Percentiles rank a stretch among this genome's conserved stretches.
phyloP scores from a whole-genome alignment of 2,329 filamentous ascomycete species.

The Coleophoma eucalyptorum region DNA sequence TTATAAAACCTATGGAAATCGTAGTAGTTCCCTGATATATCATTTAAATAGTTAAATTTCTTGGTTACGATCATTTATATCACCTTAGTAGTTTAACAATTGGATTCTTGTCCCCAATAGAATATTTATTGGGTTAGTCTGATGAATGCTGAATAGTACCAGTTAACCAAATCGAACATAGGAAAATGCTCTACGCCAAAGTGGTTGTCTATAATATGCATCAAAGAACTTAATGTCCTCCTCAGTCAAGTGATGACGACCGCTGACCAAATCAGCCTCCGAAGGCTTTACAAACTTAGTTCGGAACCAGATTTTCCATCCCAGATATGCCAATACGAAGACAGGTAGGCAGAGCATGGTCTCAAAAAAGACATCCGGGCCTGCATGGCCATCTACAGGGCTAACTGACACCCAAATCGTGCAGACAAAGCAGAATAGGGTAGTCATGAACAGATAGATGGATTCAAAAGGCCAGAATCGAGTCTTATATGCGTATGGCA shows the following conservation, averaged over 20 bases:
- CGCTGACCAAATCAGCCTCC: background rate
- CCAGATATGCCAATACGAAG: background rate
- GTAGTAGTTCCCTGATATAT: too few species aligned
- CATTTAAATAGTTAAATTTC: too few species aligned
- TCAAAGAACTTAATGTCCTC: background rate
- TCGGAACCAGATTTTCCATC: background rate
- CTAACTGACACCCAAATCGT: background rate
- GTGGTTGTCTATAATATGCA: background rate
- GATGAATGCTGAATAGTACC: too few species aligned
- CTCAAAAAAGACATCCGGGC: background rate
- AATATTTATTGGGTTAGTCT: too few species aligned
- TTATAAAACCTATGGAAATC: too few species aligned
- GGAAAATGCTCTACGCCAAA: background rate
- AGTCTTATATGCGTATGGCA: background rate
- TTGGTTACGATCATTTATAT: too few species aligned
- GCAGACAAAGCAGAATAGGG: conserved; percentile 3
- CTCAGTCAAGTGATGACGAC: background rate
- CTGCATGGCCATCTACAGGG: background rate
- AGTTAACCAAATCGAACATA: background rate
- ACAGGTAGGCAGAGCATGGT: background rate
- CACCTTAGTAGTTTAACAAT: too few species aligned
- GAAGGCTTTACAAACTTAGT: background rate
- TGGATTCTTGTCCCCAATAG: too few species aligned
- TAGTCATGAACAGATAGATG: conserved; percentile 1
- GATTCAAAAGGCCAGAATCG: background rate